These are phyloP conservation scores for Hypholoma fasciculare DNA, from an alignment of 768 basidiomycete species.

Conservation along the genomic window DNA sequence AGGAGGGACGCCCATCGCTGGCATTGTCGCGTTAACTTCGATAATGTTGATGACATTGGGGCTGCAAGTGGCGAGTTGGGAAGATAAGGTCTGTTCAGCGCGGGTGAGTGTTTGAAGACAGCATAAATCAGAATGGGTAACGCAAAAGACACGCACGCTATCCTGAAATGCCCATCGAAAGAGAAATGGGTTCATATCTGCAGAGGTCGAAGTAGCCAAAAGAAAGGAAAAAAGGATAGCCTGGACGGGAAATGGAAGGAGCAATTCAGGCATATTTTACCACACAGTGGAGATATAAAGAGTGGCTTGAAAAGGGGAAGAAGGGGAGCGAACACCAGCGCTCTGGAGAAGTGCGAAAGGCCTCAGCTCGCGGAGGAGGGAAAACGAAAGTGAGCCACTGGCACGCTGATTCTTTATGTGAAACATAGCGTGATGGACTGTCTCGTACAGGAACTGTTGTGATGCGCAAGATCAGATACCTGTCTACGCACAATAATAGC, in stretches of 20 bases:
- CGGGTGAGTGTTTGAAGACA: not conserved
- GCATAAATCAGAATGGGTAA: not conserved
- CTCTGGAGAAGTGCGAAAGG: too few relatives aligned
- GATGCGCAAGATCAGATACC: too few relatives aligned
- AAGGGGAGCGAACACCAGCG: too few relatives aligned
- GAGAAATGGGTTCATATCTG: not conserved
- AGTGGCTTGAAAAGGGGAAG: too few relatives aligned
- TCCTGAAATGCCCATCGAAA: not conserved
- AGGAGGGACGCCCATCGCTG: constrained; percentile 28
- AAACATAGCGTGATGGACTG: too few relatives aligned
- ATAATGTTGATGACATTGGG: constrained; percentile 22
- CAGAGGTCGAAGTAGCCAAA: not conserved
- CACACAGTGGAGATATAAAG: too few relatives aligned
- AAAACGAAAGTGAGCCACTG: too few relatives aligned
- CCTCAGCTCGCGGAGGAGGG: too few relatives aligned
- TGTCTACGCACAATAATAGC: too few relatives aligned
- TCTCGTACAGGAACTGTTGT: too few relatives aligned
- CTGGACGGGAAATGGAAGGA: not conserved
- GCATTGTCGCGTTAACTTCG: constrained; percentile 6
- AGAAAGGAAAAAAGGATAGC: not conserved
- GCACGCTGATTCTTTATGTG: too few relatives aligned
- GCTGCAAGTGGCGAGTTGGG: constrained; percentile 5
- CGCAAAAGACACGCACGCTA: not conserved
- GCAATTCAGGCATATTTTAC: not conserved
- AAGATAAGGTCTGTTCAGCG: not conserved